Percentiles rank a stretch among this genome's conserved stretches.
Conservation (phyloP, 1,284 basidiomycete genomes). For the Marasmius fiardii region DNA sequence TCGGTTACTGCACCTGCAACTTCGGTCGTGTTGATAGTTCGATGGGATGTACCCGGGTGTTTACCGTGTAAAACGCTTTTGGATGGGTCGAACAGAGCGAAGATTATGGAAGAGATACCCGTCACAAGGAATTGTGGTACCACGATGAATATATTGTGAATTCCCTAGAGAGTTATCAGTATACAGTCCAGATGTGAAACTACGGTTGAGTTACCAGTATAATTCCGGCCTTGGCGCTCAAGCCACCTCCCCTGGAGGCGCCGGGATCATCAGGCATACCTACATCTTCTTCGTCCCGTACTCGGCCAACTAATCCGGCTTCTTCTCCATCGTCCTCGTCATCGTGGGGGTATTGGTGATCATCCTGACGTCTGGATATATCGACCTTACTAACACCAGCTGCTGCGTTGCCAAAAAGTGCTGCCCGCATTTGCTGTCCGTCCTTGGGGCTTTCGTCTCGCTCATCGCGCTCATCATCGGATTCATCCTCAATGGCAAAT, state of each 20-base stretch:
- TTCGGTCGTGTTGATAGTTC: conserved; percentile 19
- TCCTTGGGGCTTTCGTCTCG: conserved; percentile 8
- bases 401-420: conserved; percentile 39
- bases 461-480: background rate
- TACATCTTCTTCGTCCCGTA: conserved; percentile 18
- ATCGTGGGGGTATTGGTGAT: conserved; percentile 20
- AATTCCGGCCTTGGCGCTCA: conserved; percentile 84
- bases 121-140: conserved; percentile 71
- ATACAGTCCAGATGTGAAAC: background rate
- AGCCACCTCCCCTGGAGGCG: conserved; percentile 24
- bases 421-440: conserved; percentile 11
- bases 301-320: conserved; percentile 13
- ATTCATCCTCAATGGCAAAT: conserved; percentile 15
- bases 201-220: conserved; percentile 61
- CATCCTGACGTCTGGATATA: conserved; percentile 18
- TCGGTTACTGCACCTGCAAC: background rate
- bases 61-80: conserved; percentile 42
- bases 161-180: conserved; percentile 52
- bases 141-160: conserved; percentile 90
- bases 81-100: conserved; percentile 60
- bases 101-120: conserved; percentile 62
- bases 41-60: conserved; percentile 28
- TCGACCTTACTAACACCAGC: conserved; percentile 42
- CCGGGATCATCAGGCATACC: conserved; percentile 10
- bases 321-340: conserved; percentile 23